phyloP scores from a whole-genome alignment of 2,329 filamentous ascomycete genomes.

The Fusarium buxicola region DNA sequence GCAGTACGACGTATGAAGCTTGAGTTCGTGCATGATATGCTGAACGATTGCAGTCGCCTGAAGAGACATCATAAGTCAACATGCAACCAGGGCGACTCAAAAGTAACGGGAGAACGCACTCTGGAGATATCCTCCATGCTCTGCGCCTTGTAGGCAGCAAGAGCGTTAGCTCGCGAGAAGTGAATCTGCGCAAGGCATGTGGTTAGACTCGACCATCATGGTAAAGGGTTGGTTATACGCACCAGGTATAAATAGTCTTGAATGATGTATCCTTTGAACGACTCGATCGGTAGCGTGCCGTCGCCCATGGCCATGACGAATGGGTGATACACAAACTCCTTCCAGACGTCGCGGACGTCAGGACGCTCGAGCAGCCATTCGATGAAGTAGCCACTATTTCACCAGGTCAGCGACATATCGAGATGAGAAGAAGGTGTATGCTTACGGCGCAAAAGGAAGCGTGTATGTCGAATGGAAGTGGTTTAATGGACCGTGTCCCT shows the following conservation, averaged over 20 bases:
- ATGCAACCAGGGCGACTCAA: rapidly evolving
- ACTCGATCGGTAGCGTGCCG: constrained; percentile 77
- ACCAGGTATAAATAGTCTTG: constrained; percentile 95
- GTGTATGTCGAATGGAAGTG: constrained; percentile 80
- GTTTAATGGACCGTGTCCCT: constrained; percentile 78
- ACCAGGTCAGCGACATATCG: not conserved
- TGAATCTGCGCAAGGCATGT: constrained; percentile 68
- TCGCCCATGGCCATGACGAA: constrained; percentile 84
- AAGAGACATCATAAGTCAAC: not conserved
- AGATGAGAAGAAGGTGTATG: not conserved
- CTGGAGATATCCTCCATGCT: constrained; percentile 77
- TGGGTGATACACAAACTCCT: constrained; percentile 80
- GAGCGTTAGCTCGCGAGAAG: constrained; percentile 86
- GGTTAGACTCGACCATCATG: not conserved
- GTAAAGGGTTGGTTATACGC: constrained; percentile 33
- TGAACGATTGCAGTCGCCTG: constrained; percentile 70
- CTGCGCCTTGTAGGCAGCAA: constrained; percentile 87
- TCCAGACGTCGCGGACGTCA: constrained; percentile 81
- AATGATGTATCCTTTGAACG: constrained; percentile 89
- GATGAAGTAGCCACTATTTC: constrained; percentile 76
- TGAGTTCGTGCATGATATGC: constrained; percentile 83
- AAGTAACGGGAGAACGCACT: constrained; percentile 57
- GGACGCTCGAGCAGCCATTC: constrained; percentile 83
- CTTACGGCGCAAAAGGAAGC: constrained; percentile 75
- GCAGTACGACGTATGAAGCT: constrained; percentile 86